Conservation (phyloP, 1,284 basidiomycete species). For the Microstroma glucosiphilum region DNA sequence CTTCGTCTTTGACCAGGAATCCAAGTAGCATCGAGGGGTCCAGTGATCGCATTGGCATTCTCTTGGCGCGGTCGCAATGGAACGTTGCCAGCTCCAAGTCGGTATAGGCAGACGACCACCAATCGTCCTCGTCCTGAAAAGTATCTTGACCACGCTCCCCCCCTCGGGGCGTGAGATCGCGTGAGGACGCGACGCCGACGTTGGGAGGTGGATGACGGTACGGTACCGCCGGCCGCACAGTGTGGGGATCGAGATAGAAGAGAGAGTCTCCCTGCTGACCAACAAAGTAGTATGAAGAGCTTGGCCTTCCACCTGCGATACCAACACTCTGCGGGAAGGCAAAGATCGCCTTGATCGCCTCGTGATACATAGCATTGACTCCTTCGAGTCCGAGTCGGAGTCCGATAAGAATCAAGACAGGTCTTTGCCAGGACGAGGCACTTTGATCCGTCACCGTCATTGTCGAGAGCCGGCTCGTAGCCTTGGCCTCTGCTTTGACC, state of each 20-base stretch:
- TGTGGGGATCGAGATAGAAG: constrained; percentile 94
- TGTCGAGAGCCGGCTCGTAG: not conserved
- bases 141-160: constrained; percentile 6
- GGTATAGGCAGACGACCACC: constrained; percentile 63
- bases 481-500: constrained; percentile 69
- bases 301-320: constrained; percentile 88
- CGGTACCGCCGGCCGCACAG: constrained; percentile 73
- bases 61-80: constrained; percentile 78
- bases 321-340: constrained; percentile 91
- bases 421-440: constrained; percentile 64
- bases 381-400: constrained; percentile 82
- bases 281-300: constrained; percentile 95
- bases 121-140: constrained; percentile 45
- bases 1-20: constrained; percentile 74
- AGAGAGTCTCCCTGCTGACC: constrained; percentile 65
- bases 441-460: not conserved
- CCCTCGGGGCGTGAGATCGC: not conserved
- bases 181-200: not conserved
- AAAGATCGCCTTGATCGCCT: constrained; percentile 81
- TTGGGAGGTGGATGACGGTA: constrained; percentile 60
- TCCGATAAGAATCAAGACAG: constrained; percentile 80
- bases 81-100: constrained; percentile 71
- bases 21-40: constrained; percentile 97
- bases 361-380: constrained; percentile 90
- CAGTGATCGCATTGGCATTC: constrained; percentile 82